Conservation (phyloP, 2,329 filamentous ascomycete genomes). For the Biscogniauxia mediterranea region DNA sequence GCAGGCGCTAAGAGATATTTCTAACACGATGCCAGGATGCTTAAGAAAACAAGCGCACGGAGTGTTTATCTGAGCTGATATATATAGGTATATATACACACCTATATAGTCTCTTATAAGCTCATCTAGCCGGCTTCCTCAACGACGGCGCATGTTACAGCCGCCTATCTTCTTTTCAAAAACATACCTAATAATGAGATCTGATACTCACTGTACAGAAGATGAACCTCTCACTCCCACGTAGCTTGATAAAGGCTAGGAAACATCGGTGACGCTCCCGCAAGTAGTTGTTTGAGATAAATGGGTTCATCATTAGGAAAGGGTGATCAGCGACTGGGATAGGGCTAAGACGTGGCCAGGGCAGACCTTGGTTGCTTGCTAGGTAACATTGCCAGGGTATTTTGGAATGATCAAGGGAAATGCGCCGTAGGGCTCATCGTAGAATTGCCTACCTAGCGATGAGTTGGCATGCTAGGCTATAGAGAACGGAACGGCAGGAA, state of each 20-base stretch:
- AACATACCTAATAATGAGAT: neutral
- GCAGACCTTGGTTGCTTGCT: slow-evolving; percentile 23
- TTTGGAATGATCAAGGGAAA: slow-evolving; percentile 21
- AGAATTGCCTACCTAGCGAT: slow-evolving; percentile 3
- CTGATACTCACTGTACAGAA: neutral
- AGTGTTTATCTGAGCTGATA: neutral
- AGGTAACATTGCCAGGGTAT: slow-evolving; percentile 19
- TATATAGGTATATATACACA: too few relatives aligned
- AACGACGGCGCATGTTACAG: neutral
- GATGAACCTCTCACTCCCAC: neutral
- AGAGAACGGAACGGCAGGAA: slow-evolving; percentile 7
- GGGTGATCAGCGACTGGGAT: slow-evolving; percentile 45
- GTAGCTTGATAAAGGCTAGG: neutral
- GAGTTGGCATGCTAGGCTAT: slow-evolving; percentile 9
- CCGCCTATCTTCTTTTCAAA: neutral
- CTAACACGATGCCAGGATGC: slow-evolving; percentile 15
- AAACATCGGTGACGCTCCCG: slow-evolving; percentile 8
- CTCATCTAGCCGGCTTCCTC: neutral
- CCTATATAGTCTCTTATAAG: neutral
- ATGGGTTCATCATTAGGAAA: slow-evolving; percentile 39
- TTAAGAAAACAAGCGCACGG: slow-evolving; percentile 2
- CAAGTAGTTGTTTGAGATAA: slow-evolving; percentile 48
- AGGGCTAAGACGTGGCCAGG: slow-evolving; percentile 24
- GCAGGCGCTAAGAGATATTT: slow-evolving; percentile 10
- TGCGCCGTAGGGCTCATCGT: slow-evolving; percentile 11